Evolutionary conservation across 805 yeast species (phyloP).

Genomic region (Wickerhamiella lipophila): DNA sequence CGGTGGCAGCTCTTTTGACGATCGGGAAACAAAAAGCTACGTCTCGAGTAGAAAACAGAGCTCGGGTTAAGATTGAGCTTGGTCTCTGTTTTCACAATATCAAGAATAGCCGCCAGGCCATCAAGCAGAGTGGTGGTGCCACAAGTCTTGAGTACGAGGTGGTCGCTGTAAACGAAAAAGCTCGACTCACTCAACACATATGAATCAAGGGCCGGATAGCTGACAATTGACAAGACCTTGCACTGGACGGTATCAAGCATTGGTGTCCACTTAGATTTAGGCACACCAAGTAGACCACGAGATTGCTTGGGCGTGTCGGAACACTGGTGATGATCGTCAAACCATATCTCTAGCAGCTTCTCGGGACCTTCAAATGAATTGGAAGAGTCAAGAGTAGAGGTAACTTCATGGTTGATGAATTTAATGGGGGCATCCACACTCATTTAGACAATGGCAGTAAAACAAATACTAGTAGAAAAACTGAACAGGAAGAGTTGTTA

Average conservation of each 20-base stretch:
- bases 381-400: conserved; percentile 70
- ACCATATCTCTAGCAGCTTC: conserved; percentile 83
- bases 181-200: conserved; percentile 82
- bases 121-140: conserved; percentile 87
- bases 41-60: conserved; percentile 77
- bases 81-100: conserved; percentile 33
- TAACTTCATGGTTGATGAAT: conserved; percentile 65
- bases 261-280: conserved; percentile 53
- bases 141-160: conserved; percentile 80
- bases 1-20: conserved; percentile 69
- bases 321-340: conserved; percentile 37
- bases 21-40: conserved; percentile 86
- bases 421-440: conserved; percentile 20
- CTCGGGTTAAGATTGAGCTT: conserved; percentile 37
- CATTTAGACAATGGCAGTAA: conserved; percentile 4
- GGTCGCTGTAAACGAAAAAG: conserved; percentile 76
- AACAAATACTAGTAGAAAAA: conserved; percentile 13
- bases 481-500: conserved; percentile 16
- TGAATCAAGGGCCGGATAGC: conserved; percentile 56
- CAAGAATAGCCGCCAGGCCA: conserved; percentile 56
- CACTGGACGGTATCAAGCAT: conserved; percentile 76
- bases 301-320: conserved; percentile 24
- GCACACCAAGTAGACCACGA: conserved; percentile 45
- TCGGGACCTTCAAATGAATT: conserved; percentile 97
- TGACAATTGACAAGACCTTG: conserved; percentile 70